Conservation (phyloP, 768 basidiomycete species). For the Termitomyces titanicus region DNA sequence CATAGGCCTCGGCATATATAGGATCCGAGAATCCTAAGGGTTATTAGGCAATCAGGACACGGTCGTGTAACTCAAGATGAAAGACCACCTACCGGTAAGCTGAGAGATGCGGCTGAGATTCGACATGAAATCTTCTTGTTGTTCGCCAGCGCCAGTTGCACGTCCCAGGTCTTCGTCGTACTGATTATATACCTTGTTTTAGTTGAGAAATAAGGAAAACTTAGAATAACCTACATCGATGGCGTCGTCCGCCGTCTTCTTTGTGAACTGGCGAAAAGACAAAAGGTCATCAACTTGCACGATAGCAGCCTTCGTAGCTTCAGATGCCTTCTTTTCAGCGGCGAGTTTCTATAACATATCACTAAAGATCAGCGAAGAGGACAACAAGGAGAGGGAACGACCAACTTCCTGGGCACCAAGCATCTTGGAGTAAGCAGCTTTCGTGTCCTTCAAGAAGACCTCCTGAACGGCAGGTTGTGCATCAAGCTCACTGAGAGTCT, state of each 20-base stretch:
- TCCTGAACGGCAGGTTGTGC: constrained; percentile 54
- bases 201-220: not conserved
- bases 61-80: not conserved
- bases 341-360: constrained; percentile 67
- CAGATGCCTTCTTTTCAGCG: constrained; percentile 84
- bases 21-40: constrained; percentile 89
- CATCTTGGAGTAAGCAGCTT: constrained; percentile 92
- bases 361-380: not conserved
- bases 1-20: constrained; percentile 96
- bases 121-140: constrained; percentile 90
- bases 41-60: not conserved
- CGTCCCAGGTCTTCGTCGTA: constrained; percentile 86
- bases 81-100: constrained; percentile 63
- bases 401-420: constrained; percentile 87
- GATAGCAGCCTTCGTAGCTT: constrained; percentile 57
- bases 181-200: constrained; percentile 35
- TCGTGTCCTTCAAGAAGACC: constrained; percentile 83
- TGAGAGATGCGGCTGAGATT: constrained; percentile 92
- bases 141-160: constrained; percentile 82
- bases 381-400: not conserved
- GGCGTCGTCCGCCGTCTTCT: constrained; percentile 81
- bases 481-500: constrained; percentile 82
- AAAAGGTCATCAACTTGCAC: constrained; percentile 94
- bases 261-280: constrained; percentile 91
- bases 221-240: constrained; percentile 52